A percentile compares a stretch with the other conserved stretches of the same genome.
Conservation (phyloP, 352 stramenopile genomes). For the Globisporangium sylvaticum region DNA sequence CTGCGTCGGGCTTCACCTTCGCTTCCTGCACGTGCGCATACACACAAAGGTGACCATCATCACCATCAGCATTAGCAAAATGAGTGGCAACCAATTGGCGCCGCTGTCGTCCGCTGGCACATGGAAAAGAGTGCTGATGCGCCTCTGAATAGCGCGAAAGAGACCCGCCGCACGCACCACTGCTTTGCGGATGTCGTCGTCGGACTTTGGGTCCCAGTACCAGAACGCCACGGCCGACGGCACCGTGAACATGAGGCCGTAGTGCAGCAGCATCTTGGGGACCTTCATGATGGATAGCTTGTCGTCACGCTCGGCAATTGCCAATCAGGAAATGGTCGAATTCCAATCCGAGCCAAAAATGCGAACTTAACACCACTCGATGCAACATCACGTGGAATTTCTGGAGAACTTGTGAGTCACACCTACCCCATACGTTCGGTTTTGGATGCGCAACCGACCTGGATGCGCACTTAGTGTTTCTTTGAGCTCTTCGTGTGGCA, state of each 20-base stretch:
- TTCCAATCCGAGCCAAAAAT: neutral
- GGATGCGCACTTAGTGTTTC: neutral
- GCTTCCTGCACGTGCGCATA: conserved; percentile 39
- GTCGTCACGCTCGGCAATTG: neutral
- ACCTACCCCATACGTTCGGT: neutral
- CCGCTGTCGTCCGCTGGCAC: too few relatives aligned
- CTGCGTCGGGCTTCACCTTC: conserved; percentile 57
- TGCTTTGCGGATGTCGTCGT: conserved; percentile 74
- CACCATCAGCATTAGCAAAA: neutral
- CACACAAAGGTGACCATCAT: conserved; percentile 1
- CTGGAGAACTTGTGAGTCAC: neutral
- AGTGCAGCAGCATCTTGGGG: conserved; percentile 82
- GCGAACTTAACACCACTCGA: neutral
- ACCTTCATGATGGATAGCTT: conserved; percentile 52
- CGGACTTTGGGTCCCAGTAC: conserved; percentile 66
- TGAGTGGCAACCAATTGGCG: neutral
- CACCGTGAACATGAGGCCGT: conserved; percentile 65
- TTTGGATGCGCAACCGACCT: too few relatives aligned
- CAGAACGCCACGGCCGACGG: conserved; percentile 59
- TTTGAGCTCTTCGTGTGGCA: neutral
- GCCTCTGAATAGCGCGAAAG: neutral
- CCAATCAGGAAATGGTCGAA: neutral
- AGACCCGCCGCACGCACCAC: conserved; percentile 41
- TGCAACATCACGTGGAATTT: neutral
- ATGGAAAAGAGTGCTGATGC: neutral